Evolutionary conservation across 371 early-diverging fungal genomes (phyloP).

Genomic region (Lichtheimia ornata): DNA sequence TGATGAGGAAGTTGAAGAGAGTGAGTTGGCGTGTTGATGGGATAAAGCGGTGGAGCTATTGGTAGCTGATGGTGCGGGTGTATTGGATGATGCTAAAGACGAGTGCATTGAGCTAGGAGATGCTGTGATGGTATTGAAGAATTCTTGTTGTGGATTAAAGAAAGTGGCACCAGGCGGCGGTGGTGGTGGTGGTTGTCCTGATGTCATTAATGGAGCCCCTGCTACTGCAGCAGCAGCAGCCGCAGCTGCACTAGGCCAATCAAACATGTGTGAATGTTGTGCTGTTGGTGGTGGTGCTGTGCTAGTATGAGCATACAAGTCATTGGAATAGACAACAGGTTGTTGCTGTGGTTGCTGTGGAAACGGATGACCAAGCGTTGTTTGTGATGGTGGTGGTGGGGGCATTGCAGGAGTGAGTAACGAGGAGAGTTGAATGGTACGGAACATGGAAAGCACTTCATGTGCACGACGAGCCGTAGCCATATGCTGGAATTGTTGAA

Average conservation of each 20-base stretch:
- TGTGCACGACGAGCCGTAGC: slow-evolving; percentile 11
- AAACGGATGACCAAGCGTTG: background rate
- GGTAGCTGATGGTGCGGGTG: background rate
- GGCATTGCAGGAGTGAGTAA: background rate
- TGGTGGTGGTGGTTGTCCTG: slow-evolving; percentile 1
- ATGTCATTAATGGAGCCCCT: background rate
- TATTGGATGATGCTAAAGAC: slow-evolving; percentile 3
- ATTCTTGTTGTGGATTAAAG: slow-evolving; percentile 3
- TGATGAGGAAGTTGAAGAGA: slow-evolving; percentile 15
- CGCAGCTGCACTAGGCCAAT: no score
- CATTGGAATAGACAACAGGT: background rate
- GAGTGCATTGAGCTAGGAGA: slow-evolving; percentile 1
- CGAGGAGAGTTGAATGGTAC: background rate
- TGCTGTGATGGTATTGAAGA: background rate
- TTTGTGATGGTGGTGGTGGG: background rate
- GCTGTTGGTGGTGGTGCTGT: background rate
- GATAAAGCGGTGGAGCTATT: background rate
- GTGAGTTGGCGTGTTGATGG: slow-evolving; percentile 7
- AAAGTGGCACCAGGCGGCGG: slow-evolving; percentile 2
- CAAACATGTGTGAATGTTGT: no score
- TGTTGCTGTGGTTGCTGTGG: no score
- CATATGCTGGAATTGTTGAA: slow-evolving; percentile 12
- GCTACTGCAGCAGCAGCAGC: no score
- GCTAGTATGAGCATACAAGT: background rate
- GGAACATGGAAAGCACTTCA: slow-evolving; percentile 11